These are phyloP conservation scores for Pichia kluyveri DNA, from an alignment of 805 yeast genomes.

Conservation along the genomic window DNA sequence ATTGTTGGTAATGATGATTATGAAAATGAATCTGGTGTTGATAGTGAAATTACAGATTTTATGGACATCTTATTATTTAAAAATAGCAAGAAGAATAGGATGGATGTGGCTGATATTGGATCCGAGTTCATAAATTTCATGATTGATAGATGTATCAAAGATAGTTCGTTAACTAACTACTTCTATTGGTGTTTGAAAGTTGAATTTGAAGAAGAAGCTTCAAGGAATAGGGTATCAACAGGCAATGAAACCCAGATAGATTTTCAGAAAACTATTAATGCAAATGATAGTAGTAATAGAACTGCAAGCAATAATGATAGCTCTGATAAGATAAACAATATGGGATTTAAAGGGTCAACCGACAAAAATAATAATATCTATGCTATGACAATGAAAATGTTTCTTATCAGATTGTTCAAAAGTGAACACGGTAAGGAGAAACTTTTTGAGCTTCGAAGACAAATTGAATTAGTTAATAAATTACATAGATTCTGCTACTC, in stretches of 20 bases:
- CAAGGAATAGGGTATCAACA: slow-evolving; percentile 11
- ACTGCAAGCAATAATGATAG: background rate
- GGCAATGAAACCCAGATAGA: background rate
- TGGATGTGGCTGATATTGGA: slow-evolving; percentile 15
- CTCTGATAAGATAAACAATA: background rate
- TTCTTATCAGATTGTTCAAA: slow-evolving; percentile 18
- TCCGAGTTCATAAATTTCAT: slow-evolving; percentile 71
- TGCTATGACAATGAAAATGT: slow-evolving; percentile 22
- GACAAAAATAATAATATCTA: slow-evolving; percentile 10
- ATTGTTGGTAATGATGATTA: slow-evolving; percentile 17
- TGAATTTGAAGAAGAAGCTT: slow-evolving; percentile 61
- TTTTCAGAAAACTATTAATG: background rate
- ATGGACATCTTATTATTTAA: slow-evolving; percentile 14
- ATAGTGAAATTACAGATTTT: slow-evolving; percentile 12
- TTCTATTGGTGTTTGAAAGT: slow-evolving; percentile 91
- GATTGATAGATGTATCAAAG: slow-evolving; percentile 59
- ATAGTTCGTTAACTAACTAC: slow-evolving; percentile 64
- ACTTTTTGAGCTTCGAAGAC: slow-evolving; percentile 30
- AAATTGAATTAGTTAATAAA: slow-evolving; percentile 59
- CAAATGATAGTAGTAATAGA: background rate
- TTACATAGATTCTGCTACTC: slow-evolving; percentile 57
- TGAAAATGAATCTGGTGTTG: slow-evolving; percentile 16
- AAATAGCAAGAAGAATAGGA: slow-evolving; percentile 8
- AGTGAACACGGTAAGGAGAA: slow-evolving; percentile 21
- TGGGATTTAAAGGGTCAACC: background rate